Evolutionary conservation across 1,284 basidiomycete genomes (phyloP), one percentile per base, ranked within the genome.

Genomic region (Phenoliferia sp.): DNA sequence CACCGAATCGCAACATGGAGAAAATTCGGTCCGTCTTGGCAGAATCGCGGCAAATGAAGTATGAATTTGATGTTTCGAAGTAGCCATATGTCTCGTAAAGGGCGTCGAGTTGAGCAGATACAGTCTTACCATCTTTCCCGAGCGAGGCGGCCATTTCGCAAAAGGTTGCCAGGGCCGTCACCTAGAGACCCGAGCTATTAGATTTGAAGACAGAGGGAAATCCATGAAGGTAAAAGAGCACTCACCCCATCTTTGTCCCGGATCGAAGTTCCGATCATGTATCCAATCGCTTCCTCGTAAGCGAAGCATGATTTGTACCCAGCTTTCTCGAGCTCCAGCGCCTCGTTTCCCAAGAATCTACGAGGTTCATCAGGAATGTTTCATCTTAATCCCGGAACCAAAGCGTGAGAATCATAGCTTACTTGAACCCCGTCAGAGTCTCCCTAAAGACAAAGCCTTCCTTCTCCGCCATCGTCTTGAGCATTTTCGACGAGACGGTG

Each of bases 221-320:
- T 19, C 28, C 7, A 22, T 28, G 26, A 28, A 0, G 52, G n/a
- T 5, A 15, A 28, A 0, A 26, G 10, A 4, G 36, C 88, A 64
- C 88, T 84, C 58, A 92, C 85, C 3, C 90, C 90, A 75, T 93
- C 90, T 76, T 93, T 93, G 76, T 93, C 91, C 35, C 88, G 83
- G 70, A 92, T 85, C 56, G 86, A 81, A 9, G 83, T 80, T 17
- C 89, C 89, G 76, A 90, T 86, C 89, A 92, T 91, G 75, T 85
- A 93, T 1, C 90, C 77, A 26, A 93, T 91, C 0, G 91, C 91
- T 78, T 93, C 90, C 77, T 93, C 90, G 73, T 93, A 93, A 10
- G 87, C 90, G 77, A 92, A 92, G 0, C 84, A 85, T 12, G 90
- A 89, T 32, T 87, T 84, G 74, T 84, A 90, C 0, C 90, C 90